These are phyloP conservation scores for Pulveroboletus sp. DNA, from an alignment of 768 basidiomycete genomes.

Conservation along the genomic window DNA sequence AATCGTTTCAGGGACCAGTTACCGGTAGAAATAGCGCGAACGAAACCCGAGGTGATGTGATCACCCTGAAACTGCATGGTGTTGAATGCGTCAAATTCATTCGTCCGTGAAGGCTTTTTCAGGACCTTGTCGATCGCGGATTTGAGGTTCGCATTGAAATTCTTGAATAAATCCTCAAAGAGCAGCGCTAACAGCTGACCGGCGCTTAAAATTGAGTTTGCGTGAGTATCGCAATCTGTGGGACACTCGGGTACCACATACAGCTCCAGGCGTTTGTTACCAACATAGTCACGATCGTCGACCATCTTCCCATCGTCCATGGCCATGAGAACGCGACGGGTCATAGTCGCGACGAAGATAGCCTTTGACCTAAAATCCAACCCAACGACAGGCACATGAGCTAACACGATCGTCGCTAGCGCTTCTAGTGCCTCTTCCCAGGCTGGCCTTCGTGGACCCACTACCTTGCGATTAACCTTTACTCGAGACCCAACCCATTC, in stretches of 20 bases:
- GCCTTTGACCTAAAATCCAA: slow-evolving; percentile 92
- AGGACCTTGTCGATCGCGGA: slow-evolving; percentile 94
- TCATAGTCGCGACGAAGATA: slow-evolving; percentile 97
- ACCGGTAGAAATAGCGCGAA: slow-evolving; percentile 95
- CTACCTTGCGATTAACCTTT: slow-evolving; percentile 75
- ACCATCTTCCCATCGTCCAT: slow-evolving; percentile 97
- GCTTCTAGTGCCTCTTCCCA: slow-evolving; percentile 97
- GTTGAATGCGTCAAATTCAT: slow-evolving; percentile 90
- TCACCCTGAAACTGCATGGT: slow-evolving; percentile 97
- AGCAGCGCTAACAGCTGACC: slow-evolving; percentile 93
- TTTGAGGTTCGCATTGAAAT: slow-evolving; percentile 94
- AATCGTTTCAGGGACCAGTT: slow-evolving; percentile 99
- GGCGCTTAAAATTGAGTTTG: slow-evolving; percentile 55
- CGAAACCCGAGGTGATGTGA: slow-evolving; percentile 91
- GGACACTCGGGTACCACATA: slow-evolving; percentile 38
- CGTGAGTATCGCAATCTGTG: slow-evolving; percentile 7
- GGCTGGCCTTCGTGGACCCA: slow-evolving; percentile 77
- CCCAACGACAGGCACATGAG: slow-evolving; percentile 88
- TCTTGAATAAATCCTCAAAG: slow-evolving; percentile 98
- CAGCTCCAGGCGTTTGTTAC: slow-evolving; percentile 98
- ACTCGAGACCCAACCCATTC: slow-evolving; percentile 94
- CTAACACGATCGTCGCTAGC: slow-evolving; percentile 94
- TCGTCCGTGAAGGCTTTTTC: slow-evolving; percentile 91
- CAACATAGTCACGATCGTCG: slow-evolving; percentile 98
- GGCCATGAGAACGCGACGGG: slow-evolving; percentile 90